Percentiles rank a stretch among this genome's conserved stretches.
phyloP scores from a whole-genome alignment of 371 early-diverging fungal genomes.

The Mucor piriformis region DNA sequence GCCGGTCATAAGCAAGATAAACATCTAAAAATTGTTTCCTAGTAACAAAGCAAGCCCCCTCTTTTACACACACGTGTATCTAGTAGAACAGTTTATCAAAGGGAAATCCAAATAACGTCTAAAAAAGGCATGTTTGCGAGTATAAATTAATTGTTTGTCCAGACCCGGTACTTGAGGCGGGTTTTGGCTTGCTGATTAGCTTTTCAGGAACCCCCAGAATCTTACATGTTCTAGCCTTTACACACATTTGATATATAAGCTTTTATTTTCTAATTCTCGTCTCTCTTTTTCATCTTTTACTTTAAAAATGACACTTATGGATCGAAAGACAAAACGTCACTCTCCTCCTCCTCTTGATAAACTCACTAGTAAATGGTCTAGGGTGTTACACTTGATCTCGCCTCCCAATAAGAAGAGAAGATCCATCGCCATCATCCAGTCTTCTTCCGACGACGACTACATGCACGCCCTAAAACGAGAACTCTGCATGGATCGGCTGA shows the following conservation, averaged over 20 bases:
- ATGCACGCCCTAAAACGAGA: not conserved
- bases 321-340: slow-evolving; percentile 10
- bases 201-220: slow-evolving; percentile 6
- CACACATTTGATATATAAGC: not conserved
- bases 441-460: not conserved
- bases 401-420: slow-evolving; percentile 22
- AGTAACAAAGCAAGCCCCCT: not conserved
- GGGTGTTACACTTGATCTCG: slow-evolving; percentile 8
- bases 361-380: slow-evolving; percentile 25
- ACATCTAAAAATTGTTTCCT: too few relatives aligned
- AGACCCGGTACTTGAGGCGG: slow-evolving; percentile 11
- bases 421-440: not conserved
- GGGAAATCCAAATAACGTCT: not conserved
- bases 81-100: not conserved
- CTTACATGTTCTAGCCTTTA: slow-evolving; percentile 13
- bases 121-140: slow-evolving; percentile 15
- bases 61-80: slow-evolving; percentile 2
- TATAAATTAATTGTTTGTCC: slow-evolving; percentile 12
- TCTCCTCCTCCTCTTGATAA: slow-evolving; percentile 7
- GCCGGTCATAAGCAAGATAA: too few relatives aligned
- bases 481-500: not conserved
- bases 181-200: too few relatives aligned
- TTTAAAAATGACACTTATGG: not conserved
- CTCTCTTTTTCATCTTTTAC: not conserved
- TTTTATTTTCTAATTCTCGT: not conserved